Evolutionary conservation across 2,329 filamentous ascomycete species (phyloP), one percentile per base, ranked within the genome.

Genomic region (Scolecobasidium constrictum): DNA sequence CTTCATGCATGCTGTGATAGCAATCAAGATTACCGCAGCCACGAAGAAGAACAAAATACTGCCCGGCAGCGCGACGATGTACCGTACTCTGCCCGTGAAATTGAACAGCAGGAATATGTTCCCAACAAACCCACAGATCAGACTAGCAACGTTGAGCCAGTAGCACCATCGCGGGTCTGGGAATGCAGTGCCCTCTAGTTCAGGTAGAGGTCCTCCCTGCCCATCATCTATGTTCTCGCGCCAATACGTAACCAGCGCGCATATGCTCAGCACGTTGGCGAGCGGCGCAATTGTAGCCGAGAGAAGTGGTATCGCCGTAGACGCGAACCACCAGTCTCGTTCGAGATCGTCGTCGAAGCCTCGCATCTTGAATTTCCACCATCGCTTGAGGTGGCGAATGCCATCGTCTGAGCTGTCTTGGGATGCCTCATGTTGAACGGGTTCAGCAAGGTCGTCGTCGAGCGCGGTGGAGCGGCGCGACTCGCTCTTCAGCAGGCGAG

Each of bases 251-350:
- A 86, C 84, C n/a, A 94, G 69, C 5, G 87, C 85, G 47, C 83
- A 86, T 46, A 94, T 86, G 45, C 83, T 90, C 61, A 92, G 83
- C 21, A 92, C 79, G 45, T 88, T 94, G 3, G 88, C 88, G 7
- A 94, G 75, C 0, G 88, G 88, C 1, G 86, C 86, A 2, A 92
- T 73, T 0, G 87, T 86, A 23, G 86, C 87, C 2, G 87, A 86
- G 9, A 92, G 72, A 56, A 95, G 77, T 37, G 83, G 84, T 48
- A 88, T 69, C 3, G 66, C 67, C 1, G 67, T 72, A 2, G 67
- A 68, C 1, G 67, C 67, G 48, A 71, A 57, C 68, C 68, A 72
- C 67, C 67, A 70, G 40, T 65, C 60, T 40, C 54, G 54, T 5
- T 46, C 43, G 16, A 22, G 35, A 16, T 42, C 44, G 28, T 46